These are phyloP conservation scores for Syzygium syzygioides DNA, from an alignment of 441 rosid genomes.

Conservation along the genomic window DNA sequence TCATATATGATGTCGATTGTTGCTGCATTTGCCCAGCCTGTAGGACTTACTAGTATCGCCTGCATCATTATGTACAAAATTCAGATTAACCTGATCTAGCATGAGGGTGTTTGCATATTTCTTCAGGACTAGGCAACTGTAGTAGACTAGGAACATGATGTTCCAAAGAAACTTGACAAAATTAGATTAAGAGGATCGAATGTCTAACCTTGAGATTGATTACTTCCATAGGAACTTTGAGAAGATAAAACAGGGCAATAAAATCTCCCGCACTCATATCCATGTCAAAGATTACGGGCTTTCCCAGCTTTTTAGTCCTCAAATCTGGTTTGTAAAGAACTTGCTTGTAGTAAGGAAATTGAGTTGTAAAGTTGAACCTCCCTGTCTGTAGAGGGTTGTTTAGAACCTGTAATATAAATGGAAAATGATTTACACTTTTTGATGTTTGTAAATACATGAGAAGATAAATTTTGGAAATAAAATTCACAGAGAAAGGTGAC, in stretches of 20 bases:
- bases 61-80: conserved; percentile 15
- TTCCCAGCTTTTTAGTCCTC: conserved; percentile 38
- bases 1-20: conserved; percentile 80
- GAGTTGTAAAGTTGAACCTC: conserved; percentile 59
- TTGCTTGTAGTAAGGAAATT: conserved; percentile 61
- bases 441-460: neutral
- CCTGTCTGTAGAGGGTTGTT: conserved; percentile 54
- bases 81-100: neutral
- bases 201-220: conserved; percentile 62
- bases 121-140: neutral
- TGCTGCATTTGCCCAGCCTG: conserved; percentile 96
- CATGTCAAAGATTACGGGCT: conserved; percentile 81
- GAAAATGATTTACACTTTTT: neutral
- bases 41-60: conserved; percentile 84
- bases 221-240: conserved; percentile 64
- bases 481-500: neutral
- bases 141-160: neutral
- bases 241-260: conserved; percentile 71
- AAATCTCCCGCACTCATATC: conserved; percentile 99
- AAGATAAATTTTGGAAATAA: neutral
- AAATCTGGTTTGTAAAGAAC: conserved; percentile 48
- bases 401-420: conserved; percentile 40
- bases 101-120: neutral
- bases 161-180: neutral
- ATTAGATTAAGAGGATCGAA: neutral